Conservation (phyloP, 352 stramenopile genomes). For the Phytopythium vexans region DNA sequence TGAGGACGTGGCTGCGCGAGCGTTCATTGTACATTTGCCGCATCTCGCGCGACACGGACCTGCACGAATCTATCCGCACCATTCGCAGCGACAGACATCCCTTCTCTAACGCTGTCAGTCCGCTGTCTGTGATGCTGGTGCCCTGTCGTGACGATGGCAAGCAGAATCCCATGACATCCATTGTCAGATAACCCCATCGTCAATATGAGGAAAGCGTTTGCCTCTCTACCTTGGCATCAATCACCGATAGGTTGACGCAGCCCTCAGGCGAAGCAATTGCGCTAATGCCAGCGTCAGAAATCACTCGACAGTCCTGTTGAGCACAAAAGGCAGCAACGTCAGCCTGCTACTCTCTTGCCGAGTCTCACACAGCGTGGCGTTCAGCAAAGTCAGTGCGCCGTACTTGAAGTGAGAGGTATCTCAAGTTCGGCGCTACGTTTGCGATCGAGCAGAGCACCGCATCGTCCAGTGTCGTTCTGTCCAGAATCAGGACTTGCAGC, state of each 20-base stretch:
- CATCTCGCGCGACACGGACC: conserved; percentile 51
- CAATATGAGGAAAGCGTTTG: neutral
- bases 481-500: conserved; percentile 61
- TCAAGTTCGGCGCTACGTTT: conserved; percentile 26
- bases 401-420: conserved; percentile 70
- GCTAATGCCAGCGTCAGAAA: conserved; percentile 45
- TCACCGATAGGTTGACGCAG: conserved; percentile 37
- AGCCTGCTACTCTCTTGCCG: neutral
- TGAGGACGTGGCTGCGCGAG: conserved; percentile 11
- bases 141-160: conserved; percentile 18
- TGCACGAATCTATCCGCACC: conserved; percentile 69
- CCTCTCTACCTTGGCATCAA: conserved; percentile 57
- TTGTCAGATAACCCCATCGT: too few relatives aligned
- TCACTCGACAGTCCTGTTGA: conserved; percentile 45
- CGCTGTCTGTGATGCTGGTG: conserved; percentile 45
- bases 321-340: neutral
- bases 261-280: conserved; percentile 24
- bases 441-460: conserved; percentile 34
- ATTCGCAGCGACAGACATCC: conserved; percentile 38
- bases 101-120: conserved; percentile 35
- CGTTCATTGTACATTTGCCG: conserved; percentile 36
- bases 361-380: too few relatives aligned
- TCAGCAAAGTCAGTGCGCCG: conserved; percentile 1
- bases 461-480: conserved; percentile 53
- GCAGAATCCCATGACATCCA: too few relatives aligned